These are phyloP conservation scores for Nemania sp. DNA, from an alignment of 2,329 filamentous ascomycete genomes.

Conservation along the genomic window DNA sequence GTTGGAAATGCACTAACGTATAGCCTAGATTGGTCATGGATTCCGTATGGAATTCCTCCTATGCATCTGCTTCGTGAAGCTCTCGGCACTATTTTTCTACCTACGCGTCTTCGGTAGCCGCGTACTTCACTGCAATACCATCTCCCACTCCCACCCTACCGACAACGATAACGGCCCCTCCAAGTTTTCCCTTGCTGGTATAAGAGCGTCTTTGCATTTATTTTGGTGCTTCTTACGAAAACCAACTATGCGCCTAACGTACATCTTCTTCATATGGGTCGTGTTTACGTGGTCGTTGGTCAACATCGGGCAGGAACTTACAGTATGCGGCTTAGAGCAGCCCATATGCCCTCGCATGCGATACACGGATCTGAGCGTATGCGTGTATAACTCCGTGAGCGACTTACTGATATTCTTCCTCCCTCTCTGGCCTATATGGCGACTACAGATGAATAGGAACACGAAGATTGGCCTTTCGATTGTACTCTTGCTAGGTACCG, in stretches of 20 bases:
- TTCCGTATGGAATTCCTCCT: slow-evolving; percentile 51
- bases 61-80: slow-evolving; percentile 51
- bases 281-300: slow-evolving; percentile 30
- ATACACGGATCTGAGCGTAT: slow-evolving; percentile 45
- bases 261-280: slow-evolving; percentile 44
- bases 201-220: not conserved
- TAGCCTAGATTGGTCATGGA: slow-evolving; percentile 46
- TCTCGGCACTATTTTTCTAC: slow-evolving; percentile 54
- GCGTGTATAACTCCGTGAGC: slow-evolving; percentile 59
- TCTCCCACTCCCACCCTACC: slow-evolving; percentile 19
- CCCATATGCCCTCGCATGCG: slow-evolving; percentile 39
- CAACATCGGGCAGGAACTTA: slow-evolving; percentile 38
- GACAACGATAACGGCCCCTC: no score
- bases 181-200: not conserved
- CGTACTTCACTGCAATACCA: not conserved
- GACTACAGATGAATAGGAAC: slow-evolving; percentile 56
- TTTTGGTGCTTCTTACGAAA: not conserved
- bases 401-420: slow-evolving; percentile 61
- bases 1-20: not conserved
- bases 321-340: slow-evolving; percentile 43
- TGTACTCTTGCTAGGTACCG: slow-evolving; percentile 58
- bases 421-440: slow-evolving; percentile 61
- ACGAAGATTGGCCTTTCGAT: slow-evolving; percentile 58
- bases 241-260: not conserved
- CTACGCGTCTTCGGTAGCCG: slow-evolving; percentile 48